phyloP scores from a whole-genome alignment of 352 stramenopile species.

The Globisporangium irregulare region DNA sequence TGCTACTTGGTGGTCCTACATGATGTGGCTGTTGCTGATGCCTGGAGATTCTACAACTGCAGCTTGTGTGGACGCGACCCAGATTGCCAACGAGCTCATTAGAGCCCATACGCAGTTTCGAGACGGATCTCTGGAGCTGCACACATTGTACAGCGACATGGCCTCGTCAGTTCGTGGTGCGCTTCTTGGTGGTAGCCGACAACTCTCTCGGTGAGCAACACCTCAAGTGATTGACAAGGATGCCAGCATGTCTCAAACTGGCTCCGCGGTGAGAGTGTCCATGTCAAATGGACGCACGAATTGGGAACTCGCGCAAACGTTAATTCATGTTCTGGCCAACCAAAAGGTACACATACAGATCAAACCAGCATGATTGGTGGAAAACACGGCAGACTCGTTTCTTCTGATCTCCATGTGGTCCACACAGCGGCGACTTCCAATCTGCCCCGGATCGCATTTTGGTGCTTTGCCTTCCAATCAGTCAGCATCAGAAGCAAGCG shows the following conservation, averaged over 20 bases:
- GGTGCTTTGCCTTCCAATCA: constrained; percentile 2
- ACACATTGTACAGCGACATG: background rate
- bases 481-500: background rate
- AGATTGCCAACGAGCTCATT: background rate
- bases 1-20: background rate
- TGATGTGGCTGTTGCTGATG: background rate
- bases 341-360: background rate
- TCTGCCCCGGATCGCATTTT: background rate
- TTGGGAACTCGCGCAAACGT: background rate
- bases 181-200: background rate
- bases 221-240: background rate
- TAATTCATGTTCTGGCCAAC: background rate
- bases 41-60: background rate
- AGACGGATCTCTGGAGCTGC: background rate
- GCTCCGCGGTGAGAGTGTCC: background rate
- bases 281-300: background rate
- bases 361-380: background rate
- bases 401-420: background rate
- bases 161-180: background rate
- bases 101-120: background rate
- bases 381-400: background rate
- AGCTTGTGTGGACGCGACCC: background rate
- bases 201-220: background rate
- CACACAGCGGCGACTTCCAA: background rate
- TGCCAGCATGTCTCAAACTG: background rate